Base-by-base conservation (phyloP, 1,284 basidiomycete genomes). In the Ceratobasidium sp. region DNA sequence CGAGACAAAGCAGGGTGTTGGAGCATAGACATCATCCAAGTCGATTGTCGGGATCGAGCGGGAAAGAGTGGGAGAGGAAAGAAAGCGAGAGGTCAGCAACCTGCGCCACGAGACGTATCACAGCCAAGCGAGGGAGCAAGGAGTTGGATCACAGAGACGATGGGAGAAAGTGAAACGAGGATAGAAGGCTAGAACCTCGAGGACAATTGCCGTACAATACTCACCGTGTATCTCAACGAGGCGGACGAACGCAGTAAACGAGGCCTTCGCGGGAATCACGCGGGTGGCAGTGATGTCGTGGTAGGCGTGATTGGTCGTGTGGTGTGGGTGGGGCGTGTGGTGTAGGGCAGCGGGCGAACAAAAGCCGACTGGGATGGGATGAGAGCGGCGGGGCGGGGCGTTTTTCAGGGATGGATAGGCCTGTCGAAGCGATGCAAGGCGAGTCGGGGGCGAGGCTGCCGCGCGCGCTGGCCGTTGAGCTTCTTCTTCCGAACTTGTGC, bases 161-260 rank as follows among this genome's bases (percentile, higher is more conserved):
- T 18, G 50, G 23, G 32, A 54, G 50, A 3, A 32, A 14, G 13
- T 57, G 49, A 59, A 43, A 59, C 41, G 58, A 46, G 44, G 16
- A 32, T 11, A 26, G 44, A 41, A 23, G 43, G 44, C 59, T 41
- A 46, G 59, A 62, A 47, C 41, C 23, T n/a, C 47, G 44, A 46
- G 32, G 28, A 38, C 35, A 11, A 21, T 52, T 38, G 35, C 35
- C 35, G 35, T 38, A 11, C 35, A 11, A 38, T 38, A 63, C 61
- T 49, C 61, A 63, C 61, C 61, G 61, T 63, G 43, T 63, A 50
- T 47, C 62, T 38, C 47, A 52, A 49, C 62, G 62, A 64, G 49
- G 62, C 47, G 30, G 28, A 23, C 16, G 57, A 43, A 58, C 57
- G 21, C 57, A 58, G 57, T 43, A 30, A 58, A 58, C 35, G 57